A percentile compares a stretch with the other conserved stretches of the same genome.
Evolutionary conservation across 2,329 filamentous ascomycete species (phyloP).

Genomic region (Paraphoma chrysanthemicola): DNA sequence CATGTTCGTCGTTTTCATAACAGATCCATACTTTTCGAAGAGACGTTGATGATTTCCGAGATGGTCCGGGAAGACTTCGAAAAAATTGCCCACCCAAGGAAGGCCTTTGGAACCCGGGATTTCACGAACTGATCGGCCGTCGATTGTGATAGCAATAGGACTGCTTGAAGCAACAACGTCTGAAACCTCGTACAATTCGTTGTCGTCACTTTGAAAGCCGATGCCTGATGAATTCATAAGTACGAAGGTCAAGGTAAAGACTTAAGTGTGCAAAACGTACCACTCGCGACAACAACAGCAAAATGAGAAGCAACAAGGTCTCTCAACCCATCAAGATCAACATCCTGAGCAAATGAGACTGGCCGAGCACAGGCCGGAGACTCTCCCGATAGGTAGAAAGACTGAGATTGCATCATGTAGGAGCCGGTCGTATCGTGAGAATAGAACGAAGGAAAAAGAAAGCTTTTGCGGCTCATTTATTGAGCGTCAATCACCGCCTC

Average conservation of each 20-base stretch:
- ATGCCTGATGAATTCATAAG: conserved; percentile 7
- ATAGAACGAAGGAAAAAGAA: conserved; percentile 1
- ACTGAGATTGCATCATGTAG: conserved; percentile 20
- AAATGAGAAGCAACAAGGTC: conserved; percentile 36
- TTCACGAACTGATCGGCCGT: conserved; percentile 57
- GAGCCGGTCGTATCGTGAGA: conserved; percentile 1
- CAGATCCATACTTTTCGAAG: conserved; percentile 47
- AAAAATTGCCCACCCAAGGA: conserved; percentile 47
- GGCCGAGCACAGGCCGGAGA: conserved; percentile 22
- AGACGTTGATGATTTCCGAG: conserved; percentile 52
- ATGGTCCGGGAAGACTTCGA: conserved; percentile 51
- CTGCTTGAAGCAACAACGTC: conserved; percentile 16
- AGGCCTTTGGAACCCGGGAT: conserved; percentile 47
- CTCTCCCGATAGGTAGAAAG: conserved; percentile 39
- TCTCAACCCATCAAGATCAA: conserved; percentile 30
- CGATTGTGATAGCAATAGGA: conserved; percentile 53
- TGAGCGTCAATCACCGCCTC: not conserved
- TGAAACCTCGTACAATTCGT: conserved; percentile 8
- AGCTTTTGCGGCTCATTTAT: not conserved
- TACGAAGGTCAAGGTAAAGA: not conserved
- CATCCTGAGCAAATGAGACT: conserved; percentile 30
- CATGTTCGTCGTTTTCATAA: conserved; percentile 49
- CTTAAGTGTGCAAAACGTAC: conserved; percentile 17
- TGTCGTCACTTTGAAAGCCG: conserved; percentile 13
- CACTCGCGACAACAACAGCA: conserved; percentile 36